Evolutionary conservation across 1,139 yeast genomes (phyloP), one percentile per base, ranked within the genome.

Genomic region (Hansenula sp.): DNA sequence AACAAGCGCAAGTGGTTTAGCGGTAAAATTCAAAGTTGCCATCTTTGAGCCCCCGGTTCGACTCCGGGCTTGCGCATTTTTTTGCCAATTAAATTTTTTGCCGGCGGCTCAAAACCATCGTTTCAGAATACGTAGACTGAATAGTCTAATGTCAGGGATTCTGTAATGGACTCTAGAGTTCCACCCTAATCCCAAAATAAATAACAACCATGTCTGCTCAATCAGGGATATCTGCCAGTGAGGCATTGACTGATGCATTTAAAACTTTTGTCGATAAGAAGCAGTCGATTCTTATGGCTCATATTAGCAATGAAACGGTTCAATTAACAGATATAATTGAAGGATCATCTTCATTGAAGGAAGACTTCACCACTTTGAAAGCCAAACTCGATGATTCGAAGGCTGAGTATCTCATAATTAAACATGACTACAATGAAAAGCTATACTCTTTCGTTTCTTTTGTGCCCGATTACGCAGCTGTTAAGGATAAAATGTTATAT

Each of bases 401-500:
- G 21, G 87, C 96, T 9, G 66, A 74, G 10, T 88, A 87, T 57
- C 61, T 87, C 33, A 63, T 87, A 10, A 58, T 83, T 35, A 71
- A 73, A 42, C 64, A 69, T 38, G 70, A 63, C 32, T 51, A 58
- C 4, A 58, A 56, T 16, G 58, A 57, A 15, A 43, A 41, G 3
- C 17, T 36, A 7, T 72, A 69, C 49, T 72, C 79, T 4, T 90
- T 93, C 57, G 75, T 90, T 39, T 80, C 94, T 35, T 91, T 76
- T 67, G 93, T 93, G 40, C 98, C 99, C 0, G 97, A 93, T 61
- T 63, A 66, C 40, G 90, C 97, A 12, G 81, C 84, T 8, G 91
- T 93, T 31, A 77, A 91, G 47, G 76, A 79, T 47, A 93, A 93
- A 62, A 93, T 93, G 98, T 72, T 93, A 44, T 94, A 91, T 63